Conservation (phyloP, 1,139 yeast species). For the Tardiomyces digboiensis region DNA sequence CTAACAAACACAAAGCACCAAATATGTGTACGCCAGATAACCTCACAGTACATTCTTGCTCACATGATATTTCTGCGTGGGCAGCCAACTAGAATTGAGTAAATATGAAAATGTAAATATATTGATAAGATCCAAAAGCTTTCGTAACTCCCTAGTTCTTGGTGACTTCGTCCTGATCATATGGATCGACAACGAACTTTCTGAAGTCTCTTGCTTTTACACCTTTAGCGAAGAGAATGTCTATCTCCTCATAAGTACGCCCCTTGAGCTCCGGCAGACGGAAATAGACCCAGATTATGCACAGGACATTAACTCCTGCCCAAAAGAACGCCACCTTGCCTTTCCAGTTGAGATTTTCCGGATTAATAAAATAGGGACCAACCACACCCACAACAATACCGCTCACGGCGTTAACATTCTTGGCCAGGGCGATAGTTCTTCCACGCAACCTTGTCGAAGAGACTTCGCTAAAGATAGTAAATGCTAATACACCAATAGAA, state of each 20-base stretch:
- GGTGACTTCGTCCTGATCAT: slow-evolving; percentile 1
- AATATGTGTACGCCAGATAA: too few relatives aligned
- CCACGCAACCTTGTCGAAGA: slow-evolving; percentile 48
- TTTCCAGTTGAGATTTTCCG: slow-evolving; percentile 45
- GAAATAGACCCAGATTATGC: slow-evolving; percentile 31
- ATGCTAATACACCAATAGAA: slow-evolving; percentile 50
- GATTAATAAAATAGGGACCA: slow-evolving; percentile 52
- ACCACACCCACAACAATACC: slow-evolving; percentile 37
- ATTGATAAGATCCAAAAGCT: too few relatives aligned
- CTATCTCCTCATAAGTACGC: slow-evolving; percentile 35
- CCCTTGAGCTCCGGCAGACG: slow-evolving; percentile 35
- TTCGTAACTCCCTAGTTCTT: too few relatives aligned
- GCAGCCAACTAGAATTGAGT: too few relatives aligned
- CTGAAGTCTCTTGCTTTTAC: neutral
- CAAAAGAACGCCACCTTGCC: slow-evolving; percentile 54
- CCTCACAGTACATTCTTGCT: too few relatives aligned
- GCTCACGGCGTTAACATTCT: slow-evolving; percentile 33
- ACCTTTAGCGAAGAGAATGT: slow-evolving; percentile 26
- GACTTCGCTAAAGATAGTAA: slow-evolving; percentile 47
- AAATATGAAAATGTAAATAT: too few relatives aligned
- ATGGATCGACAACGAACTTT: slow-evolving; percentile 1
- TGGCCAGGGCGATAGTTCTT: slow-evolving; percentile 46
- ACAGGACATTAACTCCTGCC: slow-evolving; percentile 33
- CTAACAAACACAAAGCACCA: too few relatives aligned
- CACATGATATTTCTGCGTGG: too few relatives aligned